Percentiles rank a stretch among this genome's conserved stretches.
phyloP scores from a whole-genome alignment of 2,329 filamentous ascomycete species.

The Diplodia sapinea region DNA sequence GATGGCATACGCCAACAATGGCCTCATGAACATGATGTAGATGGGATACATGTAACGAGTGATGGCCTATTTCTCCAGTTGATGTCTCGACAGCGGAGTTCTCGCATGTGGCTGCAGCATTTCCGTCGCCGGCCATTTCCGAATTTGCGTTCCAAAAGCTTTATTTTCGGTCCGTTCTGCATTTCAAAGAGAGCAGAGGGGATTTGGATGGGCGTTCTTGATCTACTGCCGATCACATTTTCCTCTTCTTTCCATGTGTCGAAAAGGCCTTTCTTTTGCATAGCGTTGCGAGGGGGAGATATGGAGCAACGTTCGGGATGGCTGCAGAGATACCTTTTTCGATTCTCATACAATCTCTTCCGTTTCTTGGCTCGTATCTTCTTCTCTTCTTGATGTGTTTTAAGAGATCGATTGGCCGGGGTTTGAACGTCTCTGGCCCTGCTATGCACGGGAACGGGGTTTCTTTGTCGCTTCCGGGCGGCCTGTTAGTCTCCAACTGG shows the following conservation, averaged over 20 bases:
- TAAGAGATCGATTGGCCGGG: background rate
- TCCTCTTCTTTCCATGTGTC: background rate
- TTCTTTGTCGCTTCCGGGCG: background rate
- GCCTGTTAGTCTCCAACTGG: background rate
- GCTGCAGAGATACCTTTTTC: background rate
- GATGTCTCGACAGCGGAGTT: slow-evolving; percentile 19
- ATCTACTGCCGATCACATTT: background rate
- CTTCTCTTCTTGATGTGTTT: slow-evolving; percentile 4
- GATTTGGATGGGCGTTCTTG: slow-evolving; percentile 24
- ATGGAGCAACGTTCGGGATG: background rate
- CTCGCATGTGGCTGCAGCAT: background rate
- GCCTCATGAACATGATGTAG: slow-evolving; percentile 76
- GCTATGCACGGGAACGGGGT: background rate
- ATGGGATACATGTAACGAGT: slow-evolving; percentile 7
- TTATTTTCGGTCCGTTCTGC: slow-evolving; percentile 2
- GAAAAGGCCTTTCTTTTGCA: slow-evolving; percentile 13
- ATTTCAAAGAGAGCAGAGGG: background rate
- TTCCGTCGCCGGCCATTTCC: background rate
- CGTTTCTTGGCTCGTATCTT: background rate
- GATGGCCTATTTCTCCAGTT: slow-evolving; percentile 15
- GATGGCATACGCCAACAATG: slow-evolving; percentile 88
- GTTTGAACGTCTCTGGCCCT: background rate
- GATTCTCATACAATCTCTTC: background rate
- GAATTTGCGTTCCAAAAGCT: slow-evolving; percentile 11
- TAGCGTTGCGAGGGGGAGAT: slow-evolving; percentile 12